Evolutionary conservation across 768 basidiomycete genomes (phyloP), one percentile per base, ranked within the genome.

Genomic region (Naganishia randhawae): DNA sequence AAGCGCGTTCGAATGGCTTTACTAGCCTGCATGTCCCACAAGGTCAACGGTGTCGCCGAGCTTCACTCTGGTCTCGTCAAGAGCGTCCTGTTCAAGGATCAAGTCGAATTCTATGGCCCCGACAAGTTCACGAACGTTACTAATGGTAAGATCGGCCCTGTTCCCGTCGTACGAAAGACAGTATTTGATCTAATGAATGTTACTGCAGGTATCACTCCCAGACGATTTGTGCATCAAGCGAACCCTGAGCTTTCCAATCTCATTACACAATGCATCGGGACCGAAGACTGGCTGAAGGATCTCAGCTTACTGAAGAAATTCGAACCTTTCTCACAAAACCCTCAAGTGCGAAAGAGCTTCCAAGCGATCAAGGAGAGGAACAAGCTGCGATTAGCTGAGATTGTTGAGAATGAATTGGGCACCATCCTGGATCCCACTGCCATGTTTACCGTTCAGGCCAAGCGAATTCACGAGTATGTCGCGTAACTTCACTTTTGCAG

Each of bases 31-130:
- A 69, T 92, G 85, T 80, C 73, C 52, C 72, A 78, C 69, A 74
- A 77, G 67, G 67, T 68, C 75, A 99, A 99, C 73, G 95, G 96
- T 75, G 96, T 98, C 16, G 95, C 96, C 11, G 95, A 93, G 85
- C 83, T 98, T 31, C 96, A 98, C 83, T 90, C 88, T 68, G 88
- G 92, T 64, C 85, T 98, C 50, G 89, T 98, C 63, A 84, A 83
- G 79, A 87, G 87, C 25, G 77, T 80, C 35, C 76, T 83, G 71
- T 81, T 82, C 80, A 75, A 75, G 45, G 93, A 96, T 81, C 95
- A 95, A 76, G 94, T 96, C 53, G 92, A 96, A 35, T 91, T 89
- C 79, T 89, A 87, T 75, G 95, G 95, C 2, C 77, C 86, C 69
- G 89, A 89, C 87, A 93, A 81, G 70, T 70, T 75, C 51, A 74